phyloP scores from a whole-genome alignment of 2,329 filamentous ascomycete genomes.

The Microdochium paspali region DNA sequence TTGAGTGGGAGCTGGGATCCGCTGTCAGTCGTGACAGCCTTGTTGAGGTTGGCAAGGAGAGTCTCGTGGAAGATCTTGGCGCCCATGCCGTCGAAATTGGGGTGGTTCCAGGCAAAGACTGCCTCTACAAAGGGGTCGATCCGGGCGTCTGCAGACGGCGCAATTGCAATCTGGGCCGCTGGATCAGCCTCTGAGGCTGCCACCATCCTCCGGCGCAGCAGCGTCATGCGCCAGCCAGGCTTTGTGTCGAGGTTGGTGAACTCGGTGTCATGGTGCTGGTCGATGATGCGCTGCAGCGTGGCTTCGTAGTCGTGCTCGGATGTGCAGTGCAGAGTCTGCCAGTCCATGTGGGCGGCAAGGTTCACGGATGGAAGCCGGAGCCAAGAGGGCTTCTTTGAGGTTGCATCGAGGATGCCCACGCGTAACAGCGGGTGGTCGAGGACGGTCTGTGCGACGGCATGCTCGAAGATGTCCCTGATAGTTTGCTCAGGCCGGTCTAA shows the following conservation, averaged over 20 bases:
- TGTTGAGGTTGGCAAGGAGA: slow-evolving; percentile 5
- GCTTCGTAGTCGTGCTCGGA: slow-evolving; percentile 4
- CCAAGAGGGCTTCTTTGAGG: slow-evolving; percentile 7
- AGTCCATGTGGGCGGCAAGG: slow-evolving; percentile 7
- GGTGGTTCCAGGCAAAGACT: slow-evolving; percentile 8
- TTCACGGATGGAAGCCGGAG: slow-evolving; percentile 7
- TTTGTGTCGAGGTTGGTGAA: background rate
- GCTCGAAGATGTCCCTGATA: slow-evolving; percentile 3
- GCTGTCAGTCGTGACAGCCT: background rate
- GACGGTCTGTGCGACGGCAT: slow-evolving; percentile 5
- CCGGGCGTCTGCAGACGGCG: too few relatives aligned
- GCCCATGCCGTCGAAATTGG: slow-evolving; percentile 7
- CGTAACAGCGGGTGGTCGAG: slow-evolving; percentile 7
- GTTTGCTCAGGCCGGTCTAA: background rate
- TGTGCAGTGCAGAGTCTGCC: slow-evolving; percentile 2
- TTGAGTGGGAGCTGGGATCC: slow-evolving; percentile 1
- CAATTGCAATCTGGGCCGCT: too few relatives aligned
- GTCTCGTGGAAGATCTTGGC: slow-evolving; percentile 8
- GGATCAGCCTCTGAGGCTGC: background rate
- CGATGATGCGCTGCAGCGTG: slow-evolving; percentile 1
- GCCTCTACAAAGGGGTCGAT: slow-evolving; percentile 5
- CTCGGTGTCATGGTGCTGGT: slow-evolving; percentile 3
- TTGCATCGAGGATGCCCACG: slow-evolving; percentile 6
- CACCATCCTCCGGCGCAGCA: background rate
- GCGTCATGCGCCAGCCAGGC: background rate